Evolutionary conservation across 177 flowering plant genomes (phyloP).

Genomic region (Vitis hybrid): DNA sequence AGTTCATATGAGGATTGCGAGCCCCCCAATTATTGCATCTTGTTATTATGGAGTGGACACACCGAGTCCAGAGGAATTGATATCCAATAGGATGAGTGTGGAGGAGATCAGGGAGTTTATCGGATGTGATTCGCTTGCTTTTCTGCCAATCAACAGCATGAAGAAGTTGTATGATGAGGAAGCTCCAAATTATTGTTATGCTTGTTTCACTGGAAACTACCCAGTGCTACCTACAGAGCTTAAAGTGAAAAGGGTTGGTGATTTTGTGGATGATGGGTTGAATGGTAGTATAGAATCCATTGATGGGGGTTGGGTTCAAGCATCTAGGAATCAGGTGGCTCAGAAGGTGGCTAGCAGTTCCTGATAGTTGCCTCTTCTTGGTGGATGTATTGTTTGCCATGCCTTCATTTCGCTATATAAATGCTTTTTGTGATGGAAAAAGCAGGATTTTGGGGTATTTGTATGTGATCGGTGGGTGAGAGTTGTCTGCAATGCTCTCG

Average conservation of each 20-base stretch:
- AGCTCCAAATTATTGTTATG: conserved; percentile 59
- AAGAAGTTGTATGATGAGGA: conserved; percentile 50
- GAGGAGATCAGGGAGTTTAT: conserved; percentile 73
- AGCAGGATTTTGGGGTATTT: not conserved
- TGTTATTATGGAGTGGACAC: conserved; percentile 96
- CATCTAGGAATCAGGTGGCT: conserved; percentile 15
- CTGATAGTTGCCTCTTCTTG: not conserved
- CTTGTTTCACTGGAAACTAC: conserved; percentile 72
- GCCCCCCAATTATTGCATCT: conserved; percentile 80
- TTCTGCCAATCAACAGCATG: conserved; percentile 63
- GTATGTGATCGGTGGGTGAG: not conserved
- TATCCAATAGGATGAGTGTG: conserved; percentile 70
- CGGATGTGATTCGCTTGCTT: conserved; percentile 85
- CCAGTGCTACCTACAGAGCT: conserved; percentile 62
- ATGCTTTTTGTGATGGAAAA: not conserved
- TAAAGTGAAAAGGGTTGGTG: conserved; percentile 55
- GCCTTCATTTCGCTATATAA: not conserved
- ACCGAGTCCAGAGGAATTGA: conserved; percentile 75
- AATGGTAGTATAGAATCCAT: conserved; percentile 50
- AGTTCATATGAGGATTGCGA: conserved; percentile 91
- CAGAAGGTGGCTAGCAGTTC: conserved; percentile 2
- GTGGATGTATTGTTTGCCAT: not conserved
- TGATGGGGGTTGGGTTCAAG: conserved; percentile 58
- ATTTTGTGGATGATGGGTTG: conserved; percentile 67
- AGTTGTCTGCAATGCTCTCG: not conserved